Evolutionary conservation across 441 rosid genomes (phyloP), one percentile per base, ranked within the genome.

Genomic region (Viola pubescens): DNA sequence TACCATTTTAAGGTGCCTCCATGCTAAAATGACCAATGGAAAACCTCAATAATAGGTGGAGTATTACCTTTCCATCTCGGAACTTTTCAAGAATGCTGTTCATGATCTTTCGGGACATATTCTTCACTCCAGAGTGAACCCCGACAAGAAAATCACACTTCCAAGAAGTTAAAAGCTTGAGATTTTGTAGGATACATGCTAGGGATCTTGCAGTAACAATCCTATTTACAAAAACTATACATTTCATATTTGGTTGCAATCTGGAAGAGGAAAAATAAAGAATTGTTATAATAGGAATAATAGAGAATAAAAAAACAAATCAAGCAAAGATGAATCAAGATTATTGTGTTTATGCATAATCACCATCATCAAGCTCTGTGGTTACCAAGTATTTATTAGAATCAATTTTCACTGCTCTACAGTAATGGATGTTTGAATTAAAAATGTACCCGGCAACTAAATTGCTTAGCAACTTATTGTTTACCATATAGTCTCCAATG

Each of bases 201-300:
- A 94, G 70, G 55, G 91, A 75, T 78, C 91, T 86, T 9, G 98
- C 98, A 69, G 78, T 85, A 60, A 86, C 77, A 67, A 94, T 86
- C 81, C 98, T 88, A 77, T 86, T 88, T 64, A 94, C 98, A 77
- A 94, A 94, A 63, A 89, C 65, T 81, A 94, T 84, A 71, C 96
- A 85, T 76, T 94, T 94, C 87, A 82, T 81, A 71, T 87, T 72
- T 62, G 84, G 82, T 68, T 80, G 96, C 59, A 80, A 73, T 84
- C 97, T 94, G 96, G 54, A 71, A 81, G 68, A 12, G 5, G 52
- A 62, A 60, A 59, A 54, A 49, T n/a, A 26, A 58, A 64, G 48
- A 56, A 59, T 55, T 47, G 52, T 62, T 34, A 52, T 4, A 52
- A 52, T 9, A 52, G 42, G 37, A 9, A 52, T 8, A 34, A 52